phyloP scores from a whole-genome alignment of 1,139 yeast species.

The Pneumocystis jirovecii region DNA sequence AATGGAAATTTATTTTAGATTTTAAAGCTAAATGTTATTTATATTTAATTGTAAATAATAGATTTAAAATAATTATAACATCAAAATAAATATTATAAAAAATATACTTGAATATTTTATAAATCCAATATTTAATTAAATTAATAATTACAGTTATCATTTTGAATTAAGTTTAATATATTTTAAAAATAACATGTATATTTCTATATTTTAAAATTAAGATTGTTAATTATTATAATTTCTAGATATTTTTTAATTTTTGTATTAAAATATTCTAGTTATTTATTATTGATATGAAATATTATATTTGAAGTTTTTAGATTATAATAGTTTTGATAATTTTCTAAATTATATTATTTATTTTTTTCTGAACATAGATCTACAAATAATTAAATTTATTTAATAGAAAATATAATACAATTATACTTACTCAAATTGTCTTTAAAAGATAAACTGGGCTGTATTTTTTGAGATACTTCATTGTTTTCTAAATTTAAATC shows the following conservation, averaged over 20 bases:
- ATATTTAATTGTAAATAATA: neutral
- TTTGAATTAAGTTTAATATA: neutral
- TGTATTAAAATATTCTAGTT: neutral
- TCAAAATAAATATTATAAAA: neutral
- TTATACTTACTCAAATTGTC: neutral
- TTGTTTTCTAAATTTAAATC: neutral
- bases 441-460: neutral
- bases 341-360: neutral
- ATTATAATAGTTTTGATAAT: neutral
- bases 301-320: neutral
- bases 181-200: neutral
- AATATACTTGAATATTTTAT: neutral
- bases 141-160: neutral
- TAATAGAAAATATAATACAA: neutral
- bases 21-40: too few relatives aligned
- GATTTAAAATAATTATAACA: neutral
- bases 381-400: neutral
- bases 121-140: neutral
- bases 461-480: neutral
- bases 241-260: neutral
- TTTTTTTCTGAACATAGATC: neutral
- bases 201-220: neutral
- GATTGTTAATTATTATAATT: neutral
- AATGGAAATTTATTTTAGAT: too few relatives aligned
- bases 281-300: neutral